These are phyloP conservation scores for Phaeomoniella chlamydospora DNA, from an alignment of 2,329 filamentous ascomycete genomes.

Conservation along the genomic window DNA sequence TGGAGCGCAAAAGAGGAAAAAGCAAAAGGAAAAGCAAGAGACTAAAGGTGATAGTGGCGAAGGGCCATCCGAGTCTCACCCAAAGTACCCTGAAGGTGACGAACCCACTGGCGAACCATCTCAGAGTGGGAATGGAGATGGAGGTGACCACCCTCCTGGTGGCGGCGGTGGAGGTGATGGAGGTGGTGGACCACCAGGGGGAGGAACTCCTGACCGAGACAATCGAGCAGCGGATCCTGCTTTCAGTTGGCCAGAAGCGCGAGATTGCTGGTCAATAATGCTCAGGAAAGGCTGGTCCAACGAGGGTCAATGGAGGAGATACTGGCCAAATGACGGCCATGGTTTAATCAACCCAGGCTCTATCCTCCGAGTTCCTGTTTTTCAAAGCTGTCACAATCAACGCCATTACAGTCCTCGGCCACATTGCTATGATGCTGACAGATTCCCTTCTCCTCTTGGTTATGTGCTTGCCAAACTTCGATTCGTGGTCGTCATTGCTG, in stretches of 20 bases:
- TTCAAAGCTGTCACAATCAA: not conserved
- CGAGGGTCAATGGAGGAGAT: not conserved
- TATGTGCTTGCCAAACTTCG: not conserved
- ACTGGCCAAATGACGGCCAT: not conserved
- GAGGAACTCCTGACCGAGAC: too few relatives aligned
- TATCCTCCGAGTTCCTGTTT: not conserved
- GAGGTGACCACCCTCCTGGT: too few relatives aligned
- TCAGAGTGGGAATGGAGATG: too few relatives aligned
- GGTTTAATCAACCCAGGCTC: not conserved
- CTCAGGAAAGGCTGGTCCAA: not conserved
- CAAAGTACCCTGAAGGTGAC: too few relatives aligned
- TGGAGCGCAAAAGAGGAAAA: too few relatives aligned
- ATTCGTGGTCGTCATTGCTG: not conserved
- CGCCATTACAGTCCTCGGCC: not conserved
- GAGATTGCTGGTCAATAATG: not conserved
- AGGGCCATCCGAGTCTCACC: too few relatives aligned
- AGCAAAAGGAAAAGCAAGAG: too few relatives aligned
- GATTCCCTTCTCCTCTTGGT: not conserved
- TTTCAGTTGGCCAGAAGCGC: not conserved
- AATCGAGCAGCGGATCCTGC: too few relatives aligned
- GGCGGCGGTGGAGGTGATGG: too few relatives aligned
- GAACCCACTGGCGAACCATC: too few relatives aligned
- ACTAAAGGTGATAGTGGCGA: too few relatives aligned
- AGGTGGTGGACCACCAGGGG: too few relatives aligned
- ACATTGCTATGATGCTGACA: not conserved